A percentile compares a stretch with the other conserved stretches of the same genome.
Evolutionary conservation across 2,329 filamentous ascomycete genomes (phyloP).

Genomic region (Raffaelea deltoideospora): DNA sequence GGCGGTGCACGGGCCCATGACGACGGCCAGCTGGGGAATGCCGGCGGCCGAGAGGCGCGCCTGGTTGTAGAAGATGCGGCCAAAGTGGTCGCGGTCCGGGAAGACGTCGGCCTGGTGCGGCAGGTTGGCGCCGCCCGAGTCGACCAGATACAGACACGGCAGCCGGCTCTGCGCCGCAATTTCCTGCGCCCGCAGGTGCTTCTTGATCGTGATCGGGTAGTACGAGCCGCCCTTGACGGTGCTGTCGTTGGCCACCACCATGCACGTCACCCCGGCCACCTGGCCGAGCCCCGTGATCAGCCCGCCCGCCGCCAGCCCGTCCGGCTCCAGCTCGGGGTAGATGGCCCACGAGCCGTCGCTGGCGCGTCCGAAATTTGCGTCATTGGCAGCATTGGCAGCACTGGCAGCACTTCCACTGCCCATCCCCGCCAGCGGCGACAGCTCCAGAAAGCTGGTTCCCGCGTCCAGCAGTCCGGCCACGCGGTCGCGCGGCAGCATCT

Average conservation of each 20-base stretch:
- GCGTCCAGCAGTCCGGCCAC: conserved; percentile 78
- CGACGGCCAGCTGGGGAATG: conserved; percentile 85
- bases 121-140: conserved; percentile 88
- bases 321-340: conserved; percentile 63
- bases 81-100: conserved; percentile 87
- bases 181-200: conserved; percentile 83
- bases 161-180: conserved; percentile 77
- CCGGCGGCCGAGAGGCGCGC: conserved; percentile 79
- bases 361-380: no score
- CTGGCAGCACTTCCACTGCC: no score
- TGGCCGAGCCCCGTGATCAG: conserved; percentile 88
- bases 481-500: conserved; percentile 88
- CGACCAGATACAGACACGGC: conserved; percentile 88
- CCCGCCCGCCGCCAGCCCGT: conserved; percentile 71
- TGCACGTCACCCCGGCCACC: conserved; percentile 79
- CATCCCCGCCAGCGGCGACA: conserved; percentile 83
- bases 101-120: conserved; percentile 94
- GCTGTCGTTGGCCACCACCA: conserved; percentile 91
- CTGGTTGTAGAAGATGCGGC: conserved; percentile 97
- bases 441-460: conserved; percentile 78
- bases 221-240: conserved; percentile 97
- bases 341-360: no score
- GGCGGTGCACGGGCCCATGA: conserved; percentile 95
- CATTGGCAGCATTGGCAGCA: no score
- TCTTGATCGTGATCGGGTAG: conserved; percentile 94